These are phyloP conservation scores for Penicillium polonicum DNA, from an alignment of 2,329 filamentous ascomycete species.

Conservation along the genomic window DNA sequence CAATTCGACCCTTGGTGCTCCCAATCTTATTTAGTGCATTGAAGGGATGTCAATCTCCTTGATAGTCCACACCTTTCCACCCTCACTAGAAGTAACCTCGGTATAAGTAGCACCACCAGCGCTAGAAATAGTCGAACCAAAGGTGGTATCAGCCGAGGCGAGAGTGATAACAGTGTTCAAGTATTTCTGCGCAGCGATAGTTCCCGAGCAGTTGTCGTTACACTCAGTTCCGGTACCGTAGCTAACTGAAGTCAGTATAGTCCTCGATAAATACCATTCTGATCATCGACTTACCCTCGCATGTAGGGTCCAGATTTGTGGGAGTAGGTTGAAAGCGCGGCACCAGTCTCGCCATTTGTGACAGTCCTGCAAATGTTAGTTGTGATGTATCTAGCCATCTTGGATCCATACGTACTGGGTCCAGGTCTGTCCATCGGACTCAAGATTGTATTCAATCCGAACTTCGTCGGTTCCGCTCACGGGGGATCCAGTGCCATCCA, in stretches of 20 bases:
- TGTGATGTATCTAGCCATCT: neutral
- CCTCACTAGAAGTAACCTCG: constrained; percentile 34
- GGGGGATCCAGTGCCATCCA: constrained; percentile 26
- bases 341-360: constrained; percentile 39
- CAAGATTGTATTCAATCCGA: constrained; percentile 27
- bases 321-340: constrained; percentile 35
- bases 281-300: constrained; percentile 27
- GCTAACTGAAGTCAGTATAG: constrained; percentile 9
- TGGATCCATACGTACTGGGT: constrained; percentile 23
- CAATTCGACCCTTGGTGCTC: too few species aligned
- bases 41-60: constrained; percentile 36
- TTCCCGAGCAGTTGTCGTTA: constrained; percentile 39
- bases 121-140: constrained; percentile 26
- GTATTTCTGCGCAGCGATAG: constrained; percentile 42
- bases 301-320: constrained; percentile 40
- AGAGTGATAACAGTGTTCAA: constrained; percentile 43
- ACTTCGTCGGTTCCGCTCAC: constrained; percentile 34
- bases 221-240: constrained; percentile 47
- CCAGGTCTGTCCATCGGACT: constrained; percentile 31
- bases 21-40: constrained; percentile 21
- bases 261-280: neutral
- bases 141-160: constrained; percentile 29
- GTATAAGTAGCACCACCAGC: constrained; percentile 37
- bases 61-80: constrained; percentile 42
- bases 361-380: constrained; percentile 24